Conservation (phyloP, 371 early-diverging fungal species). For the Syncephalastrum sp. region DNA sequence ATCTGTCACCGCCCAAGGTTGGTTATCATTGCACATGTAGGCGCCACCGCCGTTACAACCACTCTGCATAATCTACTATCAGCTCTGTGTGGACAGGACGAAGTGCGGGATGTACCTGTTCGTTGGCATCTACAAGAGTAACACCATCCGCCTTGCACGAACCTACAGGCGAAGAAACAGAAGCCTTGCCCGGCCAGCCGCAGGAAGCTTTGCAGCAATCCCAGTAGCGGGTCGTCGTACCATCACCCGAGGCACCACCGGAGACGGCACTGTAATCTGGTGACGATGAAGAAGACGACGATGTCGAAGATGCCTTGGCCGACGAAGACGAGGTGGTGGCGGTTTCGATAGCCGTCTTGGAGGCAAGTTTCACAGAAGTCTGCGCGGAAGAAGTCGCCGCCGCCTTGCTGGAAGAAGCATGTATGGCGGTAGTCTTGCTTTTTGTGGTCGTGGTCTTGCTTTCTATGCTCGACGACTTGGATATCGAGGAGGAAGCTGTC, state of each 20-base stretch:
- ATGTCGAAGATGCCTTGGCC: no score
- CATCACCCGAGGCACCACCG: slow-evolving; percentile 30
- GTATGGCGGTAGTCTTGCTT: neutral
- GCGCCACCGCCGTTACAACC: slow-evolving; percentile 40
- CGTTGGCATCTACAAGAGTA: slow-evolving; percentile 22
- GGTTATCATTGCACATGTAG: slow-evolving; percentile 46
- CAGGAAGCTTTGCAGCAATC: slow-evolving; percentile 54
- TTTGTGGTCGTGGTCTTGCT: slow-evolving; percentile 9
- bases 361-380: slow-evolving; percentile 3
- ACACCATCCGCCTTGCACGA: slow-evolving; percentile 36
- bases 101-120: slow-evolving; percentile 3
- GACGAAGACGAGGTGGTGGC: slow-evolving; percentile 1
- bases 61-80: slow-evolving; percentile 9
- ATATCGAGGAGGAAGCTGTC: slow-evolving; percentile 6
- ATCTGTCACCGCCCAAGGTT: slow-evolving; percentile 42
- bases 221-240: slow-evolving; percentile 47
- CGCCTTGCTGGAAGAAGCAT: slow-evolving; percentile 9
- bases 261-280: slow-evolving; percentile 15
- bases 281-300: neutral
- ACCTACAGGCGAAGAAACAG: slow-evolving; percentile 29
- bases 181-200: slow-evolving; percentile 38
- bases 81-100: neutral
- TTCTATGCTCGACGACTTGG: slow-evolving; percentile 9
- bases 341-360: slow-evolving; percentile 2
- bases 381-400: neutral